Evolutionary conservation across 768 basidiomycete species (phyloP).

Genomic region (Cyathus striatus): DNA sequence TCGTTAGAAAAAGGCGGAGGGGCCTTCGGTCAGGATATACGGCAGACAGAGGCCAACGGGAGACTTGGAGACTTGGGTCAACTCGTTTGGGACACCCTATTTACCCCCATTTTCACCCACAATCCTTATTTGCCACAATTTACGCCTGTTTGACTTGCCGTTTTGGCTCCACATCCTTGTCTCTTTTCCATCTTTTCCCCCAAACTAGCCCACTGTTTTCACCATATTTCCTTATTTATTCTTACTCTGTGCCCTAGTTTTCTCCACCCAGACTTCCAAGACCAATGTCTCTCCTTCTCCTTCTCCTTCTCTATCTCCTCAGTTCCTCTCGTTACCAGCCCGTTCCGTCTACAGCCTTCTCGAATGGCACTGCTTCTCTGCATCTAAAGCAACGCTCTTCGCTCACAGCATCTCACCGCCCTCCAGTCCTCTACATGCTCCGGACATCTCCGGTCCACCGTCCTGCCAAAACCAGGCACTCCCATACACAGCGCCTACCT

Average conservation of each 20-base stretch:
- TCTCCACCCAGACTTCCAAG: neutral
- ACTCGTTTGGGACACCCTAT: neutral
- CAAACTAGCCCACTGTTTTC: neutral
- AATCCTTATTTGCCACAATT: neutral
- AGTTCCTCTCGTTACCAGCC: too few relatives aligned
- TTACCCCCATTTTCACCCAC: neutral
- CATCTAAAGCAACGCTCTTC: too few relatives aligned
- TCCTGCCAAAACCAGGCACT: too few relatives aligned
- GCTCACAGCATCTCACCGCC: neutral
- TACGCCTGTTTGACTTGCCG: slow-evolving; percentile 3
- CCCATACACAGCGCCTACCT: neutral
- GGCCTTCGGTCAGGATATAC: slow-evolving; percentile 23
- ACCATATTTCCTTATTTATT: neutral
- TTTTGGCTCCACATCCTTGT: too few relatives aligned
- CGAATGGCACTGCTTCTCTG: too few relatives aligned
- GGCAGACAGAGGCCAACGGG: slow-evolving; percentile 27
- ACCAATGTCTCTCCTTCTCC: neutral
- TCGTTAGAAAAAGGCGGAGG: slow-evolving; percentile 45
- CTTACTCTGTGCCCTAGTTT: slow-evolving; percentile 1
- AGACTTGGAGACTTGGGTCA: slow-evolving; percentile 26
- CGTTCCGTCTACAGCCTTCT: too few relatives aligned
- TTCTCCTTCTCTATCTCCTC: neutral
- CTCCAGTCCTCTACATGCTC: neutral
- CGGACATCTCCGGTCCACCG: neutral
- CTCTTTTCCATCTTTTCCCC: neutral